Evolutionary conservation across 306 rosid species (phyloP).

Genomic region (Inga leiocalycina): DNA sequence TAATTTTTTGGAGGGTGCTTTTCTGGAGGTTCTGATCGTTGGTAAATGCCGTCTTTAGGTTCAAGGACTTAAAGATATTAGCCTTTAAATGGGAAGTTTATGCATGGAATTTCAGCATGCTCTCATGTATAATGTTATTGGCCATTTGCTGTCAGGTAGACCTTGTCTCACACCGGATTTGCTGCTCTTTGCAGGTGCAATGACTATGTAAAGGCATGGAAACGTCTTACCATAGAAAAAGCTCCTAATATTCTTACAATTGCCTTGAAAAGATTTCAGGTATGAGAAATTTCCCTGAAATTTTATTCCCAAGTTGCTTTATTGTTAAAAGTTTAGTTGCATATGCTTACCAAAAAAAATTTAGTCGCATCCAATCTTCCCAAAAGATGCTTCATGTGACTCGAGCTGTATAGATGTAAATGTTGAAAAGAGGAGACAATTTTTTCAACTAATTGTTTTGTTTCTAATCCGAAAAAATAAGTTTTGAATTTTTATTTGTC

Average conservation of each 20-base stretch:
- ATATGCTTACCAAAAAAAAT: neutral
- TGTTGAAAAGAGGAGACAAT: neutral
- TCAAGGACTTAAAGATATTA: neutral
- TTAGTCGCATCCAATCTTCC: neutral
- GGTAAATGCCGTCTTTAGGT: neutral
- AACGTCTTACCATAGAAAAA: constrained; percentile 69
- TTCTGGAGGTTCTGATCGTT: neutral
- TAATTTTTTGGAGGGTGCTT: neutral
- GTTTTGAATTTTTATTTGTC: constrained; percentile 12
- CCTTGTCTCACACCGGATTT: constrained; percentile 6
- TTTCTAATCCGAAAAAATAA: neutral
- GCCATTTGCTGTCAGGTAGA: neutral
- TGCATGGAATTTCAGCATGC: neutral
- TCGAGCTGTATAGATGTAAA: neutral
- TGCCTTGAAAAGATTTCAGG: constrained; percentile 88
- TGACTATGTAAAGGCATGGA: constrained; percentile 87
- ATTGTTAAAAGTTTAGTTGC: neutral
- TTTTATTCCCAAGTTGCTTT: neutral
- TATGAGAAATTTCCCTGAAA: constrained; percentile 28
- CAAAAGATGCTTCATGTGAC: neutral
- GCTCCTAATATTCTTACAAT: constrained; percentile 79
- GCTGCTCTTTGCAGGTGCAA: constrained; percentile 60
- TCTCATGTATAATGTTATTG: neutral
- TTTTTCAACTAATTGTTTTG: neutral
- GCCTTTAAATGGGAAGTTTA: neutral